Percentiles rank a stretch among this genome's conserved stretches.
Conservation (phyloP, 768 basidiomycete species). For the Tylopilus sp. region DNA sequence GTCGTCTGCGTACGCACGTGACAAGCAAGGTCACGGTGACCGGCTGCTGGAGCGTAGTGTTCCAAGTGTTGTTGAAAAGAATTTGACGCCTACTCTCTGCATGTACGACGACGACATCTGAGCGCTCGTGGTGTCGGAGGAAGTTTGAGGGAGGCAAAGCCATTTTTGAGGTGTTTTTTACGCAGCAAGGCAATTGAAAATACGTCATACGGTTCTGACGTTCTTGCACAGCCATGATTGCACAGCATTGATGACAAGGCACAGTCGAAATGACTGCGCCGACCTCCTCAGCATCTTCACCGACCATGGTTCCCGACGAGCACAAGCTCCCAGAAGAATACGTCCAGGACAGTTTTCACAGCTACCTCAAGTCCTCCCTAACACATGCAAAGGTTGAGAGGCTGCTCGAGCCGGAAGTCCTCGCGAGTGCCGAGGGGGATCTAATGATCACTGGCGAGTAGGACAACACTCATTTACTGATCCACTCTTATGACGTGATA, state of each 20-base stretch:
- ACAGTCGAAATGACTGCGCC: background rate
- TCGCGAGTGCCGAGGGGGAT: conserved; percentile 78
- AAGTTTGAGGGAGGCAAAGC: background rate
- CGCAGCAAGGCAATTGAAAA: background rate
- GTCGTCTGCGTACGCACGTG: conserved; percentile 28
- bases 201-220: background rate
- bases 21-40: too few relatives aligned
- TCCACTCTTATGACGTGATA: background rate
- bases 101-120: conserved; percentile 27
- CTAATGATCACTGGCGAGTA: conserved; percentile 78
- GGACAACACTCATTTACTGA: background rate
- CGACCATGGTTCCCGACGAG: conserved; percentile 21
- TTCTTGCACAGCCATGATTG: background rate
- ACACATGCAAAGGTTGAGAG: conserved; percentile 74
- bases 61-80: conserved; percentile 66
- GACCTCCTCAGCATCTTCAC: background rate
- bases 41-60: conserved; percentile 62
- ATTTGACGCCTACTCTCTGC: conserved; percentile 48
- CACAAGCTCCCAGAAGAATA: conserved; percentile 56
- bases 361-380: conserved; percentile 75
- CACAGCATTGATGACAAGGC: background rate
- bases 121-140: background rate
- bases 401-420: conserved; percentile 66
- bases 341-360: conserved; percentile 78
- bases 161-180: background rate